These are phyloP conservation scores for Erysimum cheiri DNA, from an alignment of 441 rosid genomes.

Conservation along the genomic window DNA sequence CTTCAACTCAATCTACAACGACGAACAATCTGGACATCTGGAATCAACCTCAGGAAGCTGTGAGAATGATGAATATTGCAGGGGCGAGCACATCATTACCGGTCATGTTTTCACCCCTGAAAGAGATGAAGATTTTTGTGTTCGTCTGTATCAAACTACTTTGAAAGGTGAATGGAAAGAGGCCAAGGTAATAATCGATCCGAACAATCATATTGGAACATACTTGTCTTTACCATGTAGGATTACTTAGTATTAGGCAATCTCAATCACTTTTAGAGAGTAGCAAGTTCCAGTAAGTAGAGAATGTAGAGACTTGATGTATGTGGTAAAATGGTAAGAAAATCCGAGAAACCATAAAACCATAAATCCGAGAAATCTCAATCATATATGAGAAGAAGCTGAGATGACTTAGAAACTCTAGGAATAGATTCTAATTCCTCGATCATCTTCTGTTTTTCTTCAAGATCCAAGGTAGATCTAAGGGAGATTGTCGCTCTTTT, in stretches of 20 bases:
- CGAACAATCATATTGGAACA: background rate
- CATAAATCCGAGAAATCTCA: no score
- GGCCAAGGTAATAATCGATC: slow-evolving; percentile 8
- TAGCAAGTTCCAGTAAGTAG: background rate
- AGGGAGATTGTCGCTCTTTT: background rate
- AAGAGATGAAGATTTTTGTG: background rate
- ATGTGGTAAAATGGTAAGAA: background rate
- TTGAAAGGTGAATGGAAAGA: slow-evolving; percentile 41
- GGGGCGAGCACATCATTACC: background rate
- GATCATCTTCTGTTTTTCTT: background rate
- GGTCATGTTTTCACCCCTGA: background rate
- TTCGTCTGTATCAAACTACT: slow-evolving; percentile 42
- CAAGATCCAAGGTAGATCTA: background rate
- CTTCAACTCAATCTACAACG: background rate
- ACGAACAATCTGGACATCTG: background rate
- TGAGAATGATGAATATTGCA: slow-evolving; percentile 18
- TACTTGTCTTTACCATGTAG: background rate
- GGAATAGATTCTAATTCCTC: background rate
- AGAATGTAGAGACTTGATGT: background rate
- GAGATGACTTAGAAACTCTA: background rate
- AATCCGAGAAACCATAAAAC: background rate
- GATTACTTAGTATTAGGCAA: background rate
- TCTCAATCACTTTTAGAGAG: background rate
- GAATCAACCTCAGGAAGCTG: no score
- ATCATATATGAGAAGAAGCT: background rate